Evolutionary conservation across 371 early-diverging fungal genomes (phyloP).

Genomic region (Catenaria anguillulae): DNA sequence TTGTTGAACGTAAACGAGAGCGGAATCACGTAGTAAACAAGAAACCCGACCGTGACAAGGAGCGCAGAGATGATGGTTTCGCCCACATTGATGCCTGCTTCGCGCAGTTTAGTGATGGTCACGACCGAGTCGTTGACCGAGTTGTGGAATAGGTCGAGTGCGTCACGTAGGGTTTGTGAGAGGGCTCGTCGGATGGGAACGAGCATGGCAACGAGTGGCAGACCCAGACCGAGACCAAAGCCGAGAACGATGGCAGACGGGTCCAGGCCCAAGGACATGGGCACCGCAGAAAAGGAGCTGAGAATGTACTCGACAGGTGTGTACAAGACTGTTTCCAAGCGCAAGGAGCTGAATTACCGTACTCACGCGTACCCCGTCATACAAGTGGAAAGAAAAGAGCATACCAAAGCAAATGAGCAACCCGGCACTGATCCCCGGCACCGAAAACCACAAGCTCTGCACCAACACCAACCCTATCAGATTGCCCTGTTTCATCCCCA

Average conservation of each 20-base stretch:
- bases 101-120: conserved; percentile 9
- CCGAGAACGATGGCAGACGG: conserved; percentile 10
- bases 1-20: conserved; percentile 9
- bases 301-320: conserved; percentile 12
- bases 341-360: too few species aligned
- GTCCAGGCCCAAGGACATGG: conserved; percentile 4
- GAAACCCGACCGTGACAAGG: conserved; percentile 15
- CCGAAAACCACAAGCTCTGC: conserved; percentile 12
- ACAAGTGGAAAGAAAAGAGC: neutral
- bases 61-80: conserved; percentile 10
- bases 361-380: too few species aligned
- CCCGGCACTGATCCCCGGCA: conserved; percentile 15
- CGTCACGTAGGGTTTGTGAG: conserved; percentile 15
- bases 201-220: conserved; percentile 18
- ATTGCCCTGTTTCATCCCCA: conserved; percentile 13
- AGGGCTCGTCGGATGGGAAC: conserved; percentile 15
- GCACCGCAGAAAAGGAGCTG: conserved; percentile 6
- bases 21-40: conserved; percentile 19
- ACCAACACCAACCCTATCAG: conserved; percentile 12
- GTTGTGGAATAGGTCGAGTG: conserved; percentile 16
- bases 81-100: conserved; percentile 10
- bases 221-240: conserved; percentile 10
- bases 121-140: conserved; percentile 10
- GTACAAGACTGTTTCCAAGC: conserved; percentile 8
- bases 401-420: conserved; percentile 11